These are phyloP conservation scores for Begonia masoniana DNA, from an alignment of 306 rosid species.

Conservation along the genomic window DNA sequence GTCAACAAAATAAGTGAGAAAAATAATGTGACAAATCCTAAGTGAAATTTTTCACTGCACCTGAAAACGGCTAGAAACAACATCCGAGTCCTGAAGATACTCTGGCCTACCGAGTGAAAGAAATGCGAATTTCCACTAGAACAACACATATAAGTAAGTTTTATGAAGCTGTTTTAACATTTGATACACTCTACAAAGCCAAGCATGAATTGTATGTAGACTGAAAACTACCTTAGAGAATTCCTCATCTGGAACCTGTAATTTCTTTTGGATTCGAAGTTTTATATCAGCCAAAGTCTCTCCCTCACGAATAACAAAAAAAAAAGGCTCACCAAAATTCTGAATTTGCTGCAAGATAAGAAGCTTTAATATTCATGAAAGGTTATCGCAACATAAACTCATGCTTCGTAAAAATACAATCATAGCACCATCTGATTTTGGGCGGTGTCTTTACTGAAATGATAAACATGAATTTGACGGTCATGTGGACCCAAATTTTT, in stretches of 20 bases:
- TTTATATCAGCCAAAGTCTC: slow-evolving; percentile 67
- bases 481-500: slow-evolving; percentile 63
- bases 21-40: not conserved
- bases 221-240: slow-evolving; percentile 49
- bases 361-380: slow-evolving; percentile 2
- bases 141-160: slow-evolving; percentile 7
- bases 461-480: slow-evolving; percentile 76
- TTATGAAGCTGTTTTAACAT: not conserved
- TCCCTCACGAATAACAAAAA: slow-evolving; percentile 79
- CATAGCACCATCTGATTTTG: slow-evolving; percentile 62
- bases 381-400: slow-evolving; percentile 5
- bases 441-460: slow-evolving; percentile 69
- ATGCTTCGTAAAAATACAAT: not conserved
- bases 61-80: slow-evolving; percentile 77
- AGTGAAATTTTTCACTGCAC: slow-evolving; percentile 18
- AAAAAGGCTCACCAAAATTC: slow-evolving; percentile 86
- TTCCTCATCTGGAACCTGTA: slow-evolving; percentile 78
- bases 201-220: slow-evolving; percentile 3
- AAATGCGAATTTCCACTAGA: slow-evolving; percentile 89
- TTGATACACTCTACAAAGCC: slow-evolving; percentile 2
- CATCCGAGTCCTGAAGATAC: slow-evolving; percentile 71
- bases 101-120: slow-evolving; percentile 85
- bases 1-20: not conserved
- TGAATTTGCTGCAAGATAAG: slow-evolving; percentile 59
- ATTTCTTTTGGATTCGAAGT: slow-evolving; percentile 57